A percentile compares a stretch with the other conserved stretches of the same genome.
Evolutionary conservation across 225 moss, liverwort and hornwort genomes (phyloP).

Genomic region (Straminergon stramineum): DNA sequence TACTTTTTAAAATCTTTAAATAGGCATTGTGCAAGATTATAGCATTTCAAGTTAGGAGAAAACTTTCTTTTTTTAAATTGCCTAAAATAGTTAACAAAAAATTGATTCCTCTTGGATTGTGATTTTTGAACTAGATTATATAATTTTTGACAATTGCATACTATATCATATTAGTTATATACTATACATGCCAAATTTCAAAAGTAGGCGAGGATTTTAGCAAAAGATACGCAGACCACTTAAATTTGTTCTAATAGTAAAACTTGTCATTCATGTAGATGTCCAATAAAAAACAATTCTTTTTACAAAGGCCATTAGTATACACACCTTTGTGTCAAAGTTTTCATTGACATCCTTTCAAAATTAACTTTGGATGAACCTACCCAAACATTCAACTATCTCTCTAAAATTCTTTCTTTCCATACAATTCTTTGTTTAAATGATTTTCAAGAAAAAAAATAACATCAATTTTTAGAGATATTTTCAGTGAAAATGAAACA

Average conservation of each 20-base stretch:
- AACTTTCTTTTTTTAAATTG: not conserved
- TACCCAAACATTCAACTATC: not conserved
- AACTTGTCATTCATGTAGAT: not conserved
- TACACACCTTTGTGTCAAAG: not conserved
- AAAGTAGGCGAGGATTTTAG: too few relatives aligned
- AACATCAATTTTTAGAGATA: too few relatives aligned
- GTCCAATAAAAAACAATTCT: fast-evolving
- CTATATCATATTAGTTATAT: not conserved
- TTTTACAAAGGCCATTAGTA: not conserved
- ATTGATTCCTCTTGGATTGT: not conserved
- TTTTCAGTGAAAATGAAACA: not conserved
- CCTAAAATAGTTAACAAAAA: fast-evolving
- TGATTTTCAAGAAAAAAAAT: not conserved
- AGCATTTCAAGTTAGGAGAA: not conserved
- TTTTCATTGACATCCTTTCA: not conserved
- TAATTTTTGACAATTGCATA: not conserved
- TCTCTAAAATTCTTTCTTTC: fast-evolving
- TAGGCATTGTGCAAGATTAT: not conserved
- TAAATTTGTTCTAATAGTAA: fast-evolving
- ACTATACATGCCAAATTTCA: too few relatives aligned
- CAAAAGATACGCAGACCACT: not conserved
- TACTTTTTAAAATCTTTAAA: not conserved
- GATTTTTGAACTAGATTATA: not conserved
- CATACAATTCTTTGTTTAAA: too few relatives aligned
- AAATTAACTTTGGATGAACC: not conserved